Evolutionary conservation across 2,329 filamentous ascomycete species (phyloP), one percentile per base, ranked within the genome.

Genomic region (Metarhizium anisopliae): DNA sequence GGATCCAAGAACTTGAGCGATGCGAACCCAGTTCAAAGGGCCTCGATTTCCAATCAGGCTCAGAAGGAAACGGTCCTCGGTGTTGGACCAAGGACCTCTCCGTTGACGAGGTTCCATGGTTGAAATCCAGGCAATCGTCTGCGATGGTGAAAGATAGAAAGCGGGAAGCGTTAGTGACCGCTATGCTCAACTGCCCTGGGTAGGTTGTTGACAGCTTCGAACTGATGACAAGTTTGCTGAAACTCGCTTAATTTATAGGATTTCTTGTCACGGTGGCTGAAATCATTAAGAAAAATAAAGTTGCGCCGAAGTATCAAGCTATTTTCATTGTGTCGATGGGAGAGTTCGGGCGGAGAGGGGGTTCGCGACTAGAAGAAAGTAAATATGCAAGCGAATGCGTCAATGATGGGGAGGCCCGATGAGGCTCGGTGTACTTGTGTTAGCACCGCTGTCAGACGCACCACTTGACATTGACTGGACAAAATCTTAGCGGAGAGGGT

Each of bases 1-100:
- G 30, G 87, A 85, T 58, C 82, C 80, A 64, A 96, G 85, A 62
- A 85, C 79, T 55, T 85, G 76, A 35, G 92, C 85, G 66, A 96
- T 95, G 61, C 84, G 82, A 14, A 96, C 90, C 93, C 93, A 97
- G 79, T 96, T 94, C 68, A 88, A 81, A 36, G 88, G 80, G 36
- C 89, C 89, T 70, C 89, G 84, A 53, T 79, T 77, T 51, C 81
- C 77, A 59, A 95, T 87, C 29, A 93, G 81, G 58, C 82, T 77
- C 61, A 90, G 78, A 29, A 95, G 79, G 58, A 81, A 77, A 52
- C 78, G 73, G 68, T 95, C 90, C 72, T 95, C 90, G 53, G 80
- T 77, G 63, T 85, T 84, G 59, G 89, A 87, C 90, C 90, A 95
- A 57, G 90, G 90, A 56, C 90, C 90, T 73, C 89, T 83, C 61